Base-by-base conservation (phyloP, 805 yeast species). In the Yamadazyma kitorensis region DNA sequence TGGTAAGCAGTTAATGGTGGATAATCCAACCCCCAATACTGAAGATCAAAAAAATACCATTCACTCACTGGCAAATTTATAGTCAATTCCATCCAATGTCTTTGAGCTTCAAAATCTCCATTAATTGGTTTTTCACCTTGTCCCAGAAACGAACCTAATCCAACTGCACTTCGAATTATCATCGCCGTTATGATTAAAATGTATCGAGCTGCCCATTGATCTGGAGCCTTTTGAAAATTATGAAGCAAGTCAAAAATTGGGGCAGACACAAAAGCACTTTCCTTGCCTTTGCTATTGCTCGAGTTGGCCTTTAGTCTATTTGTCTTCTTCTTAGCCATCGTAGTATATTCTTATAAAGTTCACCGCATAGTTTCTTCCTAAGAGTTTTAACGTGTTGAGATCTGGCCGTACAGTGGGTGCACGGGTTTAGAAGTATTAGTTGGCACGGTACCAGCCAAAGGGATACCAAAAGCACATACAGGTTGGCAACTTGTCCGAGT, bases 81-180 rank as follows among this genome's bases (percentile, higher is more conserved):
- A 0, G 98, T 91, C 34, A 91, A 68, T 55, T 93, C 98, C 76
- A 93, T 72, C 98, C 98, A 93, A 57, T 91, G 98, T 45, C 98
- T 74, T 57, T 93, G 98, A 0, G 98, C 98, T 57, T 93, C 98
- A 52, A 93, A 91, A 55, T 93, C 98, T 5, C 98, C 98, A 64
- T 68, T 79, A 76, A 86, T 76, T 4, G 98, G 98, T 6, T 84
- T 78, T 2, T 69, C 63, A 6, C 61, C 61, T 41, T 58, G 55
- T 0, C 98, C 98, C 15, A 95, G 86, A 52, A 78, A 89, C 4
- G 87, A 73, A 1, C 98, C 98, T 23, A 89, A 65, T 0, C 96
- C 96, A 15, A 91, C 81, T 1, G 95, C 95, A 34, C 86, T 73
- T 43, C 95, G 70, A 2, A 88, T 71, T 8, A 91, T 76, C 4